phyloP scores from a whole-genome alignment of 176 grass and related monocot species.

The Neostapfia colusana region DNA sequence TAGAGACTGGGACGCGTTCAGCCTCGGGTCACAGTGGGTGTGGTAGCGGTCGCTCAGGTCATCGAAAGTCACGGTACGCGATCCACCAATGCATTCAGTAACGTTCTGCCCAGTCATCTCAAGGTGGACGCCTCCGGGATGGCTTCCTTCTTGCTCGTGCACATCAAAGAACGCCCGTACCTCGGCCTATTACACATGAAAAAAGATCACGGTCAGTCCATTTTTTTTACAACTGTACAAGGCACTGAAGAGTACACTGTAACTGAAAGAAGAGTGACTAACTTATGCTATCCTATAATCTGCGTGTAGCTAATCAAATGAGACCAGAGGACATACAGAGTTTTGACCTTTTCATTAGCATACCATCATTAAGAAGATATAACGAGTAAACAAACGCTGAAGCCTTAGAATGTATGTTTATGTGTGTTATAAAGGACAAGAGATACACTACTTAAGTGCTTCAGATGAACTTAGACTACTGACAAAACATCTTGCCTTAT shows the following conservation, averaged over 20 bases:
- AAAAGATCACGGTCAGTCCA: not conserved
- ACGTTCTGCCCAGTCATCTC: constrained; percentile 98
- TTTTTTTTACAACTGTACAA: not conserved
- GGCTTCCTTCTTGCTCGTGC: constrained; percentile 89
- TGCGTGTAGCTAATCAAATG: no score
- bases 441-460: not conserved
- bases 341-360: not conserved
- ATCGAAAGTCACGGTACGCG: constrained; percentile 78
- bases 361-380: not conserved
- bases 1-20: constrained; percentile 78
- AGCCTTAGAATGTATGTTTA: not conserved
- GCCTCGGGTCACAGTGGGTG: constrained; percentile 86
- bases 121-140: constrained; percentile 76
- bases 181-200: constrained; percentile 53
- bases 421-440: not conserved
- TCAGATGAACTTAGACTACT: not conserved
- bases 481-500: constrained; percentile 5
- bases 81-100: constrained; percentile 87
- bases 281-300: no score
- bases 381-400: not conserved
- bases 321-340: not conserved
- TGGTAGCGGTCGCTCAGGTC: constrained; percentile 82
- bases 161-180: constrained; percentile 90
- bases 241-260: no score
- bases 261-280: no score